Base-by-base conservation (phyloP, 495 filamentous ascomycete genomes). In the Aspergillus cavernicola region DNA sequence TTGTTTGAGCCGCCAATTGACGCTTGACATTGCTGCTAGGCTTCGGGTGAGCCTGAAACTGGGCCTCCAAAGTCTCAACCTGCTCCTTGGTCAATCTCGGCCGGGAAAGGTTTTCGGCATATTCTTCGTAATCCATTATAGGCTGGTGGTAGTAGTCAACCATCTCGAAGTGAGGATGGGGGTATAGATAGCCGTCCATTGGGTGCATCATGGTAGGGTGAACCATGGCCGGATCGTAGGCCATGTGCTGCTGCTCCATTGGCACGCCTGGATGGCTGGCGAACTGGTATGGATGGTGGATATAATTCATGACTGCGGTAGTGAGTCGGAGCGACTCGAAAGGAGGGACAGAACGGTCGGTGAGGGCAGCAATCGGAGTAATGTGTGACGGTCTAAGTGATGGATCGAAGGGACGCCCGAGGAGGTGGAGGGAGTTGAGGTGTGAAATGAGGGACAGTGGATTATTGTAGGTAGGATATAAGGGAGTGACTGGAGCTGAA, bases 41-140 rank as follows among this genome's bases (percentile, higher is more conserved):
- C 67, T 91, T 92, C 36, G 82, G 84, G 60, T 88, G 85, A 54
- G 86, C 80, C 56, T 82, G 75, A 60, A 91, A 92, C 40, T 90
- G 83, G 16, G 79, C 74, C 61, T 92, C 88, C 45, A 92, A 66
- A 18, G 83, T 80, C 55, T 89, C 87, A 22, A 90, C 84, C 73
- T 92, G 88, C 51, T 90, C 88, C 69, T 89, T 90, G 40, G 88
- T 86, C 61, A 92, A 76, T 20, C 88, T 78, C 11, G 88, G 87
- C 40, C 78, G 73, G 10, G 74, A 80, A 28, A 78, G 64, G 46
- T 76, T 78, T 56, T 82, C 78, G 36, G 71, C 64, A 57, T 75
- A 74, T 63, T 75, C 70, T 47, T 76, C 73, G 60, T 74, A 77
- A 55, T 77, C 74, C 72, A 74, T 74, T 38, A 76, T 72, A 9